Evolutionary conservation across 306 rosid genomes (phyloP), one percentile per base, ranked within the genome.

Genomic region (Inga leiocalycina): DNA sequence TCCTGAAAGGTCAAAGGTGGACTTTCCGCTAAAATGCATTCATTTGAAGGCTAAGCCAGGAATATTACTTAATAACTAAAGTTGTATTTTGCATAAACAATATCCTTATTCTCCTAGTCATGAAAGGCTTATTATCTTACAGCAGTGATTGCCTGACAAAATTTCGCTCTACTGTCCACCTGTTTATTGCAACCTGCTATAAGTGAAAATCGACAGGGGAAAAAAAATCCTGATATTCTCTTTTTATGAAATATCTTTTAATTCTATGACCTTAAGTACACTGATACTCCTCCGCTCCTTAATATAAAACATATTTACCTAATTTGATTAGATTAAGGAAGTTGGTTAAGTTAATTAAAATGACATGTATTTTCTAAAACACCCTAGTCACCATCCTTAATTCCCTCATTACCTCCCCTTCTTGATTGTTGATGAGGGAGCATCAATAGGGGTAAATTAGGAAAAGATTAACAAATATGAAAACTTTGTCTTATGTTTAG

Each of bases 1-100:
- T 81, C 97, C 94, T 68, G 89, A 77, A 83, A 92, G 93, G 86
- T 87, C 94, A 35, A 93, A 87, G 96, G 99, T 95, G 86, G 77
- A 41, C 62, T 44, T 59, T 15, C 62, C 56, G 64, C 57, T 75
- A 69, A 78, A 75, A 39, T 13, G 17, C 39, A 74, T 75, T 74
- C 46, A 82, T 41, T 17, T 34, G 64, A 74, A 54, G 35, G 13
- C 62, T 65, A 62, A 81, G 77, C 51, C 35, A 22, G 72, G 66
- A 34, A 37, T 59, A 78, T 74, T 39, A 37, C 71, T 65, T 64
- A 49, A 66, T 84, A 54, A 27, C 48, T 20, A 75, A 72, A 34
- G 35, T 45, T 11, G 84, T 59, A 59, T 68, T 37, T 68, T 49
- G 45, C 37, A 17, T 30, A 56, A 77, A 76, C 66, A 17, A 54